Evolutionary conservation across 495 filamentous ascomycete species (phyloP).

Genomic region (Neurospora sublineolata): DNA sequence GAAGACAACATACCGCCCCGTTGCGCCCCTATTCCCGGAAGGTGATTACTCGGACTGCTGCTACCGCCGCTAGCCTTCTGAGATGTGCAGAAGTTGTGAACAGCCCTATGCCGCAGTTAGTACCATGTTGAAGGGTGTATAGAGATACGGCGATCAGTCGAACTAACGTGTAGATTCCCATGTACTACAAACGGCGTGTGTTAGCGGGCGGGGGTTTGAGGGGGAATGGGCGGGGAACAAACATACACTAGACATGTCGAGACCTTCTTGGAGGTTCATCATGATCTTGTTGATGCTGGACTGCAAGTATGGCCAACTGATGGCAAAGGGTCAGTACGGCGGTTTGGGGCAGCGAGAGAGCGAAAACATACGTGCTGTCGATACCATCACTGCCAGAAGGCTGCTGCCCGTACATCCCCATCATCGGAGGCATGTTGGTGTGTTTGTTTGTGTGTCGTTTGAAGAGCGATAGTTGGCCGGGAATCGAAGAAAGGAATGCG

Average conservation of each 20-base stretch:
- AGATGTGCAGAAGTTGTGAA: slow-evolving; percentile 98
- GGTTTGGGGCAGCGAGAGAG: neutral
- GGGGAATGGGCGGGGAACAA: neutral
- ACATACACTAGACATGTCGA: slow-evolving; percentile 82
- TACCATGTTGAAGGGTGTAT: slow-evolving; percentile 14
- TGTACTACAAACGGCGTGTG: slow-evolving; percentile 46
- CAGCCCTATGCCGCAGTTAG: slow-evolving; percentile 45
- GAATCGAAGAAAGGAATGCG: neutral
- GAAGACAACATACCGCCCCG: slow-evolving; percentile 57
- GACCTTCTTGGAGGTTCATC: slow-evolving; percentile 75
- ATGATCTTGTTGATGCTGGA: slow-evolving; percentile 83
- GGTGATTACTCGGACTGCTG: neutral
- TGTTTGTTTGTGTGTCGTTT: neutral
- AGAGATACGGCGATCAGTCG: neutral
- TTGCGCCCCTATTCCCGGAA: slow-evolving; percentile 41
- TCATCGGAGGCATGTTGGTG: slow-evolving; percentile 15
- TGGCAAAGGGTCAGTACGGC: slow-evolving; percentile 4
- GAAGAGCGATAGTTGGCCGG: neutral
- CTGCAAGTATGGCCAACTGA: slow-evolving; percentile 82
- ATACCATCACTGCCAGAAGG: slow-evolving; percentile 67
- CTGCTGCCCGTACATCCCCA: slow-evolving; percentile 34
- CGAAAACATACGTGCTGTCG: slow-evolving; percentile 58
- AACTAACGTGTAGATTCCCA: slow-evolving; percentile 90
- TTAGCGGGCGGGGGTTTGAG: no score
- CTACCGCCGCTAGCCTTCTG: slow-evolving; percentile 65